Conservation (phyloP, 305 asterid genomes). For the Plantago lanceolata region DNA sequence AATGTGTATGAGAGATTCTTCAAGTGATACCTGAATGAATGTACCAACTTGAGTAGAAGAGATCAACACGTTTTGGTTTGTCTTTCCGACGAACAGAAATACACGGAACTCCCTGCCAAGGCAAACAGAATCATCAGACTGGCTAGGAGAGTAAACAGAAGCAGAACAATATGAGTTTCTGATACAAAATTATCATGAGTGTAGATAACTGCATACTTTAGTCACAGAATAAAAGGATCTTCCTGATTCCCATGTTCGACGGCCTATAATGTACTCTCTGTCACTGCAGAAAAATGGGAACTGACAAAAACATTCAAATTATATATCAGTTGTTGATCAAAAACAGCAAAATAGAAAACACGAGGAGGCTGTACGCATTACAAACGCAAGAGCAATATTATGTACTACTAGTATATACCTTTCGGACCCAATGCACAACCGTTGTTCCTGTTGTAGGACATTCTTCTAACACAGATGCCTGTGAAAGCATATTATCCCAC, state of each 20-base stretch:
- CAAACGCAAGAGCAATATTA: neutral
- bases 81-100: slow-evolving; percentile 53
- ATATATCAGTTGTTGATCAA: slow-evolving; percentile 3
- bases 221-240: slow-evolving; percentile 79
- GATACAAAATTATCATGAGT: no score
- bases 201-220: slow-evolving; percentile 46
- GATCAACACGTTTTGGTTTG: slow-evolving; percentile 81
- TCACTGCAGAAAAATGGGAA: slow-evolving; percentile 95
- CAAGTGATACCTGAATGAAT: slow-evolving; percentile 59
- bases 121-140: neutral
- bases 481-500: slow-evolving; percentile 87
- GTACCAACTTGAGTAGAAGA: slow-evolving; percentile 78
- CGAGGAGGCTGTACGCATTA: neutral
- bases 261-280: slow-evolving; percentile 83
- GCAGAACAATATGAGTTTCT: no score
- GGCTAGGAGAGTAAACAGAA: no score
- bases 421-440: slow-evolving; percentile 81
- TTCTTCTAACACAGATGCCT: slow-evolving; percentile 59
- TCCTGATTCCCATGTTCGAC: slow-evolving; percentile 90
- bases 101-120: slow-evolving; percentile 62
- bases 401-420: slow-evolving; percentile 43
- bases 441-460: slow-evolving; percentile 73
- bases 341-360: no score
- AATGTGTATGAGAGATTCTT: neutral
- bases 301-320: slow-evolving; percentile 35